phyloP scores from a whole-genome alignment of 768 basidiomycete genomes.

The Phylloporus scabripes region DNA sequence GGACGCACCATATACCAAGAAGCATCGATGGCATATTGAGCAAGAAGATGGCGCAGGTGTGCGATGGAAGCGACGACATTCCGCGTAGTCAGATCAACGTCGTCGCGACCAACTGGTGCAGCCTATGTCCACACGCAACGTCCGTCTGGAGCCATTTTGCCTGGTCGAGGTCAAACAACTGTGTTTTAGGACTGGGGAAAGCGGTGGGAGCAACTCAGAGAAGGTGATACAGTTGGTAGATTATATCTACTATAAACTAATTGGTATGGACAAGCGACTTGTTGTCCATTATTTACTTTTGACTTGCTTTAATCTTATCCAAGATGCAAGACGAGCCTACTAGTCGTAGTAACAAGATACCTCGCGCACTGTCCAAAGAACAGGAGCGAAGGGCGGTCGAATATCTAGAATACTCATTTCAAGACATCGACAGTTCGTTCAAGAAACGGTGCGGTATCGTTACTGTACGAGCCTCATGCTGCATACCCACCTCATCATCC shows the following conservation, averaged over 20 bases:
- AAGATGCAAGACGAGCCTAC: background rate
- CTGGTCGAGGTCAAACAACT: slow-evolving; percentile 67
- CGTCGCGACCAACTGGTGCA: slow-evolving; percentile 48
- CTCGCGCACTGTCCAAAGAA: slow-evolving; percentile 37
- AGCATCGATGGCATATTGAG: slow-evolving; percentile 1
- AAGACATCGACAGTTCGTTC: slow-evolving; percentile 60
- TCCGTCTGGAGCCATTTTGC: slow-evolving; percentile 64
- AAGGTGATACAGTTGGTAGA: background rate
- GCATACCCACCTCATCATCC: no score
- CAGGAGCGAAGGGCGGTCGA: slow-evolving; percentile 65
- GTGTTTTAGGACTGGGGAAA: slow-evolving; percentile 44
- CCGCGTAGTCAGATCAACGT: slow-evolving; percentile 7
- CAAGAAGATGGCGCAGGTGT: slow-evolving; percentile 5
- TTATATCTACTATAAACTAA: background rate
- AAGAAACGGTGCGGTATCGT: slow-evolving; percentile 61
- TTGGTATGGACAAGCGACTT: background rate
- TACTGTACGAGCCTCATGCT: background rate
- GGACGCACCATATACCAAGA: background rate
- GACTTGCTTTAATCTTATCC: no score
- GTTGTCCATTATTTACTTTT: background rate
- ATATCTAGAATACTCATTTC: slow-evolving; percentile 60
- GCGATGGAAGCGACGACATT: slow-evolving; percentile 1
- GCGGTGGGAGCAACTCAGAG: no score
- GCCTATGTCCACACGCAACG: slow-evolving; percentile 73
- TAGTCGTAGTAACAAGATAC: background rate